Evolutionary conservation across 2,329 filamentous ascomycete genomes (phyloP).

Genomic region (Onygenales sp.): DNA sequence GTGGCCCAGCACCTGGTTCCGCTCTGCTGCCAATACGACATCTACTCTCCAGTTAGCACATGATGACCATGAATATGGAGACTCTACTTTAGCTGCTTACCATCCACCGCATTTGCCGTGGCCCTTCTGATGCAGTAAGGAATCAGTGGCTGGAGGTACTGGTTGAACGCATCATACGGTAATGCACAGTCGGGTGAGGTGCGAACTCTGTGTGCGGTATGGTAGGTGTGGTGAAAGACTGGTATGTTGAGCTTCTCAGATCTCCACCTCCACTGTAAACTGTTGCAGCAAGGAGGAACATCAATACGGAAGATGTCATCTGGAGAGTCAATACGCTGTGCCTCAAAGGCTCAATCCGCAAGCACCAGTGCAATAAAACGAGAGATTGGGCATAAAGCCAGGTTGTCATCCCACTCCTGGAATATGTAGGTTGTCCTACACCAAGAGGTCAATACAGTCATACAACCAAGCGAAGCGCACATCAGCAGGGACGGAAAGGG

Average conservation of each 20-base stretch:
- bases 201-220: not conserved
- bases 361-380: conserved; percentile 1
- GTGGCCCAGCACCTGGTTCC: conserved; percentile 15
- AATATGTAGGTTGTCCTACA: conserved; percentile 1
- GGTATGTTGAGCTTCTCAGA: conserved; percentile 1
- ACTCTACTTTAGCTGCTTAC: conserved; percentile 4
- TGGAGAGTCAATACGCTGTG: not conserved
- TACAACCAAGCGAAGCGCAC: no score
- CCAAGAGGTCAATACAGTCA: not conserved
- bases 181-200: not conserved
- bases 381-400: not conserved
- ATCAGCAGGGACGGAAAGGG: not conserved
- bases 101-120: conserved; percentile 11
- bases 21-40: conserved; percentile 9
- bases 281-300: not conserved
- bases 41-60: conserved; percentile 4
- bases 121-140: conserved; percentile 9
- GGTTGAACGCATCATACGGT: conserved; percentile 1
- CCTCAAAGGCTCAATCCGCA: conserved; percentile 1
- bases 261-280: conserved; percentile 1
- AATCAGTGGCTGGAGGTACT: conserved; percentile 3
- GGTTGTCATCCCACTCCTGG: not conserved
- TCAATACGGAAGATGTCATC: not conserved
- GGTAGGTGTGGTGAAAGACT: not conserved
- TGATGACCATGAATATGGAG: no score